Evolutionary conservation across 306 rosid genomes (phyloP).

Genomic region (Datisca glomerata): DNA sequence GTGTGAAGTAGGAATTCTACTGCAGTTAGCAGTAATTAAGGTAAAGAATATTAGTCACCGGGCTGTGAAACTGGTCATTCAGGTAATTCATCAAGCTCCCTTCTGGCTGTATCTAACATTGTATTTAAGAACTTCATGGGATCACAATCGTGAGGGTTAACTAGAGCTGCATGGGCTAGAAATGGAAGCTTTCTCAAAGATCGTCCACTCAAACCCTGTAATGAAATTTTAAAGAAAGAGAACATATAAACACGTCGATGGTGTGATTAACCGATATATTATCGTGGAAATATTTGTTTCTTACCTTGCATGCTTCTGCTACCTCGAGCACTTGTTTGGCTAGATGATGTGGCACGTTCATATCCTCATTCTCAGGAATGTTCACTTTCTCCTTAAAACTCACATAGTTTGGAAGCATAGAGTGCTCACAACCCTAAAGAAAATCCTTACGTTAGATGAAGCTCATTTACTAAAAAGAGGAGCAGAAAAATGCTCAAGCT

Average conservation of each 20-base stretch:
- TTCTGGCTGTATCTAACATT: slow-evolving; percentile 67
- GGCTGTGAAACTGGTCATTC: too few species aligned
- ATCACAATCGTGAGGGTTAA: slow-evolving; percentile 53
- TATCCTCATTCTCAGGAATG: slow-evolving; percentile 25
- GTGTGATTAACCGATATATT: slow-evolving; percentile 1
- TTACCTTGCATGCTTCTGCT: slow-evolving; percentile 89
- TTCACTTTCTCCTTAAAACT: slow-evolving; percentile 50
- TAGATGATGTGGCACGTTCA: slow-evolving; percentile 26
- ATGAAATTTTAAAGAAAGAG: slow-evolving; percentile 6
- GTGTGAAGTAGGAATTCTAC: too few species aligned
- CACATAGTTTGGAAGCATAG: slow-evolving; percentile 42
- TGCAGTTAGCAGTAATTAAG: too few species aligned
- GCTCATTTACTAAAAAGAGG: neutral
- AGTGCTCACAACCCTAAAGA: slow-evolving; percentile 39
- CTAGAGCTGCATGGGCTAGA: slow-evolving; percentile 66
- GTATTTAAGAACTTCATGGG: slow-evolving; percentile 55
- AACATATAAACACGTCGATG: neutral
- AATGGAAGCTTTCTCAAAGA: slow-evolving; percentile 91
- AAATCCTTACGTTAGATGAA: too few species aligned
- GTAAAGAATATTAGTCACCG: too few species aligned
- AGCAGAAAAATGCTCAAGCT: neutral
- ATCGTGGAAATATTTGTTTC: slow-evolving; percentile 12
- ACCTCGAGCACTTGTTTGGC: slow-evolving; percentile 55
- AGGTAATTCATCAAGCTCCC: slow-evolving; percentile 79
- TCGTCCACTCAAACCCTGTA: slow-evolving; percentile 89